A percentile compares a stretch with the other conserved stretches of the same genome.
Evolutionary conservation across 139 green algal species (phyloP).

Genomic region (Yamagishiella unicocca): DNA sequence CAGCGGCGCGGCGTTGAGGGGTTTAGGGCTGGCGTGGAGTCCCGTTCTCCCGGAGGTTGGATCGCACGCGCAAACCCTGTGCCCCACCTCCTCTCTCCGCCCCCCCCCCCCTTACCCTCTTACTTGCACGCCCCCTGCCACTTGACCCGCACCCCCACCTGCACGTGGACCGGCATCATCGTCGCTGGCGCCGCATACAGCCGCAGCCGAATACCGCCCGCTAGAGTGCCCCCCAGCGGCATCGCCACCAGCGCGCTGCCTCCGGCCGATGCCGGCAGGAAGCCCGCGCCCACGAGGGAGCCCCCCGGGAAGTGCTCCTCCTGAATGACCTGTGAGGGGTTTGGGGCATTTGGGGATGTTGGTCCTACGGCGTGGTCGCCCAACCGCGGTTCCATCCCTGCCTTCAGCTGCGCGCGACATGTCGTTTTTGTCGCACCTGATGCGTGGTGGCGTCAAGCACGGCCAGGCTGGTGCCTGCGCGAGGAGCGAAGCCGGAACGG

Average conservation of each 20-base stretch:
- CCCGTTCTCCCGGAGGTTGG: too few relatives aligned
- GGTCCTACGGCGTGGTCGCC: neutral
- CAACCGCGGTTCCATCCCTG: neutral
- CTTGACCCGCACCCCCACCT: slow-evolving; percentile 13
- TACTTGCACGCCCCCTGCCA: neutral
- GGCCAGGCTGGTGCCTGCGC: neutral
- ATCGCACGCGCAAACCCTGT: neutral
- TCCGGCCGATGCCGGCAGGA: neutral
- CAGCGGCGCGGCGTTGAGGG: neutral
- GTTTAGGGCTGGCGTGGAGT: too few relatives aligned
- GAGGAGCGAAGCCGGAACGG: neutral
- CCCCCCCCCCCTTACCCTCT: neutral
- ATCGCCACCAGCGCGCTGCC: slow-evolving; percentile 38
- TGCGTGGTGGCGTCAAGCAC: slow-evolving; percentile 31
- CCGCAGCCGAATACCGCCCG: slow-evolving; percentile 11
- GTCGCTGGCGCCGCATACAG: slow-evolving; percentile 15
- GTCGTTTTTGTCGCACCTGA: neutral
- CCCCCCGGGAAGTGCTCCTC: slow-evolving; percentile 11
- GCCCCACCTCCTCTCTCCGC: neutral
- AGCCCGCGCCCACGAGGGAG: slow-evolving; percentile 26
- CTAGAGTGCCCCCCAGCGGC: slow-evolving; percentile 6
- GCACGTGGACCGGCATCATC: slow-evolving; percentile 14
- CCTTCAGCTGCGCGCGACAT: neutral
- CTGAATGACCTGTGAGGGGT: neutral
- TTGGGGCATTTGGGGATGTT: too few relatives aligned